phyloP scores from a whole-genome alignment of 169 alveolate species.

The Besnoitia besnoiti region DNA sequence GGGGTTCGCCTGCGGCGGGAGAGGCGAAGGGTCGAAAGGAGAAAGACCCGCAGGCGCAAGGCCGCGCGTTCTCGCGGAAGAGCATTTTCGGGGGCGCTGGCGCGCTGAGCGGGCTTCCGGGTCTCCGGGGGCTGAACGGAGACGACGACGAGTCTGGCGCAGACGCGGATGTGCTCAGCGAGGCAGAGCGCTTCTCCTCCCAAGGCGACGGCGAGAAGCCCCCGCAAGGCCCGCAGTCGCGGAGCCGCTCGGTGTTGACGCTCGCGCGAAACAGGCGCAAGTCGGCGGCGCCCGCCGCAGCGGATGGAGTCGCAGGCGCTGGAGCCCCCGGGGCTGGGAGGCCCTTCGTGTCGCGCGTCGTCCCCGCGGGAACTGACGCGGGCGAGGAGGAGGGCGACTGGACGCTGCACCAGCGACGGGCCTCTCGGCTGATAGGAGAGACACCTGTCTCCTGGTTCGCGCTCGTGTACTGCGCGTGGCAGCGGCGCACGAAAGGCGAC shows the following conservation, averaged over 20 bases:
- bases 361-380: not conserved
- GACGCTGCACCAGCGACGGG: not conserved
- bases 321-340: not conserved
- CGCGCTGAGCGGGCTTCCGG: not conserved
- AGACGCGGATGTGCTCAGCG: not conserved
- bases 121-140: not conserved
- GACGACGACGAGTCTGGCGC: not conserved
- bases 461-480: not conserved
- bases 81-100: not conserved
- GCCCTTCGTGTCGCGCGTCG: not conserved
- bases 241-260: not conserved
- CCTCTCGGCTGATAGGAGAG: not conserved
- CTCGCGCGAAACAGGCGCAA: not conserved
- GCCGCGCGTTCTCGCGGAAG: not conserved
- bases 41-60: not conserved
- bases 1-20: not conserved
- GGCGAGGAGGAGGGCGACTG: not conserved
- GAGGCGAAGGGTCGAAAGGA: not conserved
- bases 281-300: not conserved
- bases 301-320: not conserved
- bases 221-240: too few species aligned
- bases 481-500: not conserved
- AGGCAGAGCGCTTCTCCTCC: not conserved
- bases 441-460: conserved; percentile 1
- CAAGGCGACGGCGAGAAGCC: not conserved